Evolutionary conservation across 331 rosid species (phyloP), one percentile per base, ranked within the genome.

Genomic region (Malus hybrid): DNA sequence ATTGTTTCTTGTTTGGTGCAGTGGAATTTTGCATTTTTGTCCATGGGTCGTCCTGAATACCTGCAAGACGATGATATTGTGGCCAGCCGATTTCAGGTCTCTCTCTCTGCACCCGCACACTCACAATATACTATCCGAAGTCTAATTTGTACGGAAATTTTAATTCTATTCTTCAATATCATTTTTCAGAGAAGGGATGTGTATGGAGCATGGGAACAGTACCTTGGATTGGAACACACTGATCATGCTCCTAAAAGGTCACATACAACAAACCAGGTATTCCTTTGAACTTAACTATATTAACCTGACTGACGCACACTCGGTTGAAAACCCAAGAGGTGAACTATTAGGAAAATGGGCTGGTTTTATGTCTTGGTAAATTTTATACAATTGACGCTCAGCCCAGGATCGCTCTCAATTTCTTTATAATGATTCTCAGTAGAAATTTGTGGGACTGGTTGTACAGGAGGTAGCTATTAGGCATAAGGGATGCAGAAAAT

Each of bases 151-250:
- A 34, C 66, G 60, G 20, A 18, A 75, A 39, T 48, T 32, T 20
- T 28, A 65, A 36, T 30, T 64, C n/a, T 66, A 18, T 39, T 24
- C 42, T 61, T 60, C 4, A 24, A 22, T 26, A 29, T 68, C 30
- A 64, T 10, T 66, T 48, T 63, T 7, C 67, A 93, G 98, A 89
- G 93, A 75, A 89, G 97, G 78, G 97, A 93, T 78, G 82, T 88
- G 61, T 89, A 93, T 52, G 97, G 97, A n/a, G 94, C 97, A 18
- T 93, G 98, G 98, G 98, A 93, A 84, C 98, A 93, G 75, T 93
- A 91, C 85, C 97, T 93, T 15, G 98, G 98, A 46, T 77, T 93
- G 89, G 98, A 93, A 72, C 98, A 93, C 79, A 78, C 89, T 60
- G 96, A 87, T 82, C 86, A 75, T 87, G 68, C 90, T 46, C 91